Base-by-base conservation (phyloP, 2,329 filamentous ascomycete species). In the Diaporthe sp. region DNA sequence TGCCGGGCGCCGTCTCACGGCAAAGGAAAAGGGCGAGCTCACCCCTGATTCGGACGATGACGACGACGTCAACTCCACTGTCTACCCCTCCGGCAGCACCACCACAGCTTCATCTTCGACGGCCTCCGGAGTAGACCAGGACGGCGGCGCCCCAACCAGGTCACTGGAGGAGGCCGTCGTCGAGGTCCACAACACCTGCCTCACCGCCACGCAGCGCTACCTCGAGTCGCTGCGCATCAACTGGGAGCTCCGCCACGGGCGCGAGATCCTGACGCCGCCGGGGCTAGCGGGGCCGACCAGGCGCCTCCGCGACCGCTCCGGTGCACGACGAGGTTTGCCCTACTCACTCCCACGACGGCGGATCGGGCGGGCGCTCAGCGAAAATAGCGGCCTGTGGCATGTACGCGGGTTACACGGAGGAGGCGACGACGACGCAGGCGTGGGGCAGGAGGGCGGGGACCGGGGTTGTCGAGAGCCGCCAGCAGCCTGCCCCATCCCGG, bases 181-280 rank as follows among this genome's bases (percentile, higher is more conserved):
- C 7, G 73, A 75, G 28, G 71, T 81, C 35, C 77, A 80, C 64
- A 67, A 77, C 45, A 73, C 78, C 54, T 80, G 80, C 52, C 76
- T 81, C 28, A 45, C 73, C 17, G 79, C 78, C 22, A 79, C 76
- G 4, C 75, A 78, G 45, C 72, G 70, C 12, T 78, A 81, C 40
- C 76, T 81, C 19, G 58, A 72, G 35, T 68, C 74, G 25, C 76
- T 77, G 50, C 71, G 72, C n/a, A 60, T 75, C 45, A 79, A 80
- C 45, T 72, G 76, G 58, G 77, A 74, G n/a, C 58, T 78, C 33
- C 78, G 79, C 45, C 69, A 74, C 38, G 73, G 77, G 7, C 38
- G 25, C 19, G 28, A 57, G 6, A 58, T 58, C 25, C 35, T 17
- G 19, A 40, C 15, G 4, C 45, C 47, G 0, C n/a, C 50, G 22